Evolutionary conservation across 306 rosid genomes (phyloP).

Genomic region (Vigna angularis): DNA sequence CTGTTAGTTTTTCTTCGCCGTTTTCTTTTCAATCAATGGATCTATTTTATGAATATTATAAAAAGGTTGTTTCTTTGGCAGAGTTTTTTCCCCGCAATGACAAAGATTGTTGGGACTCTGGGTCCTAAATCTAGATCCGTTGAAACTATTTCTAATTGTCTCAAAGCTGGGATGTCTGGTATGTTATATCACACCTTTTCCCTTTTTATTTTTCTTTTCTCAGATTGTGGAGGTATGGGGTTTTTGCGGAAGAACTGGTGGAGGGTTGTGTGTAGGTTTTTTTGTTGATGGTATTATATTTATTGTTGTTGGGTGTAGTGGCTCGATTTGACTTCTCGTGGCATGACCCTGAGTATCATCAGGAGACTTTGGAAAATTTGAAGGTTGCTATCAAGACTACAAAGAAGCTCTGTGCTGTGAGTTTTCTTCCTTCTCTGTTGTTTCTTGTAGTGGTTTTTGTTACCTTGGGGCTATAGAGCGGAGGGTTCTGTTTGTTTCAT

Average conservation of each 20-base stretch:
- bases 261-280: not conserved
- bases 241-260: not conserved
- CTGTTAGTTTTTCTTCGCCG: conserved; percentile 53
- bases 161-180: conserved; percentile 99
- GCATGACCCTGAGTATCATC: conserved; percentile 81
- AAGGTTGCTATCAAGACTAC: conserved; percentile 82
- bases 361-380: conserved; percentile 91
- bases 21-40: conserved; percentile 37
- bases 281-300: conserved; percentile 32
- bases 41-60: conserved; percentile 5
- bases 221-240: not conserved
- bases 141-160: conserved; percentile 79
- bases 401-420: conserved; percentile 97
- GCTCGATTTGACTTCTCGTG: conserved; percentile 97
- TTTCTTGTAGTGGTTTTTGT: not conserved
- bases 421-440: conserved; percentile 39
- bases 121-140: conserved; percentile 91
- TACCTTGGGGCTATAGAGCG: not conserved
- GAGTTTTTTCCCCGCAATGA: conserved; percentile 91
- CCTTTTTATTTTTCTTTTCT: not conserved
- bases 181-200: conserved; percentile 37
- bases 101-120: conserved; percentile 95
- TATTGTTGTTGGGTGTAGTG: conserved; percentile 57
- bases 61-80: conserved; percentile 41
- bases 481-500: not conserved